Base-by-base conservation (phyloP, 2,329 filamentous ascomycete species). In the Aspergillus novofumigatus region DNA sequence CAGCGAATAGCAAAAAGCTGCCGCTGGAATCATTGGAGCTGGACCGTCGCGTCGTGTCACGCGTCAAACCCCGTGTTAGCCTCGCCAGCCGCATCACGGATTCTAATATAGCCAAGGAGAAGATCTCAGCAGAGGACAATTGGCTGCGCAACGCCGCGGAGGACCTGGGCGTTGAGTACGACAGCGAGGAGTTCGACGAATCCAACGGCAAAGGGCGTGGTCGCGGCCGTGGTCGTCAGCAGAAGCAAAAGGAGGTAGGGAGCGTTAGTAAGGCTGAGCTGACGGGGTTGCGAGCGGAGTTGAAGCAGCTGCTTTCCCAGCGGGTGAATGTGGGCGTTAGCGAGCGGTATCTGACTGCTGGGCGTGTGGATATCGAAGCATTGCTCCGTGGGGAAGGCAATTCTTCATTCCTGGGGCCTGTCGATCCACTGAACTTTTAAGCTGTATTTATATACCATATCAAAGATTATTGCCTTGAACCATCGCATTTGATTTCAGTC, bases 141-240 rank as follows among this genome's bases (percentile, higher is more conserved):
- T 94, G 92, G 86, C 79, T 97, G 65, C 85, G 86, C 47, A 85
- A 84, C 50, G 92, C 92, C 0, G 94, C 94, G 0, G 92, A 97
- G 57, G 93, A 97, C 62, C 81, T 99, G 0, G 94, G 94, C 0
- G 90, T 97, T 0, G 93, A 97, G 53, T 96, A 96, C 70, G 92
- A 97, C 69, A 89, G 86, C 59, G 92, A 96, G 38, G 91, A 95
- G 49, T 88, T 96, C 60, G 89, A 83, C 47, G 79, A 89, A 62
- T 84, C 86, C 6, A 81, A 79, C 54, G 60, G 62, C 25, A 62
- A 64, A 23, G 66, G 62, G 9, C 65, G 68, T 10, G 88, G 89
- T 0, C 82, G 91, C 50, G 92, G 92, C 4, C 81, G 91, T 38
- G 91, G 91, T 7, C 85, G 84, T 42, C 88, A 88, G 75, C 81